These are phyloP conservation scores for Colletotrichum euphorbiae DNA, from an alignment of 2,329 filamentous ascomycete species.

Conservation along the genomic window DNA sequence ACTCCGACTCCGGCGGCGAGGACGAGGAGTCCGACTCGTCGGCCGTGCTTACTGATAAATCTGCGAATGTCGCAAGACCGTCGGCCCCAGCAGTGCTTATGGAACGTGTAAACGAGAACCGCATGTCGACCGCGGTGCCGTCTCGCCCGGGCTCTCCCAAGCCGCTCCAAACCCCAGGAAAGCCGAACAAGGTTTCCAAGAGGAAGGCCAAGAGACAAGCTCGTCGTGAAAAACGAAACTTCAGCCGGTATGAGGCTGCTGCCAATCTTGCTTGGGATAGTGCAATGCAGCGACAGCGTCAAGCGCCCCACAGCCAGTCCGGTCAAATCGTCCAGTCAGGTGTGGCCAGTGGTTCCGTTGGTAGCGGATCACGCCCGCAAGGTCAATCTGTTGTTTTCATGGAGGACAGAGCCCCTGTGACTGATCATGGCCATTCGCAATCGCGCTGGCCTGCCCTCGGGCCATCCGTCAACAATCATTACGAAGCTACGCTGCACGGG, in stretches of 20 bases:
- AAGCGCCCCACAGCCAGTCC: constrained; percentile 6
- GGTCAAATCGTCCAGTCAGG: constrained; percentile 1
- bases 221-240: constrained; percentile 34
- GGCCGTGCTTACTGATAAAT: constrained; percentile 41
- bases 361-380: constrained; percentile 33
- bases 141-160: constrained; percentile 33
- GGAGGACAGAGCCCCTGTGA: constrained; percentile 19
- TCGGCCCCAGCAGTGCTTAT: constrained; percentile 16
- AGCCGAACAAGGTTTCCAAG: constrained; percentile 17
- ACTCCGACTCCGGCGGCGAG: constrained; percentile 50
- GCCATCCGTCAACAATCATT: constrained; percentile 36
- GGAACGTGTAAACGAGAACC: constrained; percentile 11
- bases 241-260: constrained; percentile 38
- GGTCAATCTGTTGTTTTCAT: constrained; percentile 4
- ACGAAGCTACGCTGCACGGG: constrained; percentile 41
- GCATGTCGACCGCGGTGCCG: constrained; percentile 21
- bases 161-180: constrained; percentile 18
- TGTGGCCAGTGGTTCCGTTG: constrained; percentile 26
- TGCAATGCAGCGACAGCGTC: constrained; percentile 26
- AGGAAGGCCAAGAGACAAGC: constrained; percentile 27
- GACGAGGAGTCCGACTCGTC: constrained; percentile 49
- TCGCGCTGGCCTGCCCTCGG: constrained; percentile 18
- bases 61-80: constrained; percentile 9
- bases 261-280: constrained; percentile 31
- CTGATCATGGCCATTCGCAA: constrained; percentile 40